Conservation (phyloP, 192 early-diverging fungal genomes). For the Coemansia sp. region DNA sequence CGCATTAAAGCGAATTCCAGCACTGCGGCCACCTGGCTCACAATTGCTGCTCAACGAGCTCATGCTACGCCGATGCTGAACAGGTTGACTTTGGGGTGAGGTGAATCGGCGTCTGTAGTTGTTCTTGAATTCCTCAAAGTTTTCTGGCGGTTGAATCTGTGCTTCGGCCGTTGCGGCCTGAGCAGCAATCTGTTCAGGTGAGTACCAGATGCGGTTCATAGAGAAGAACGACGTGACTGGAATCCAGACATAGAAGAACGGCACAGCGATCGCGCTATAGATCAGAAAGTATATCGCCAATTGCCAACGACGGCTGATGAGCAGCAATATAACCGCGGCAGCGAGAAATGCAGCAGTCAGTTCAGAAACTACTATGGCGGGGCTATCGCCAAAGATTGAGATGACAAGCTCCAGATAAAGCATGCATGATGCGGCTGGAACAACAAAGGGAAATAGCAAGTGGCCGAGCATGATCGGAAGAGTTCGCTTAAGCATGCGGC, state of each 20-base stretch:
- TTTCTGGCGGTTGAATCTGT: slow-evolving; percentile 30
- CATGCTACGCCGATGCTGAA: slow-evolving; percentile 4
- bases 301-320: slow-evolving; percentile 21
- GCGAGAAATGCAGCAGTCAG: slow-evolving; percentile 46
- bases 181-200: slow-evolving; percentile 35
- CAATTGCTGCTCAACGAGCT: slow-evolving; percentile 22
- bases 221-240: slow-evolving; percentile 46
- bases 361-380: slow-evolving; percentile 50
- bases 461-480: slow-evolving; percentile 38
- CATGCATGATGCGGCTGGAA: slow-evolving; percentile 50
- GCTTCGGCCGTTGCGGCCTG: slow-evolving; percentile 25
- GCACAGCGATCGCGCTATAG: slow-evolving; percentile 44
- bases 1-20: not conserved
- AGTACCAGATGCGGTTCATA: slow-evolving; percentile 52
- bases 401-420: slow-evolving; percentile 53
- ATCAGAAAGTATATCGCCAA: slow-evolving; percentile 44
- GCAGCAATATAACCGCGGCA: slow-evolving; percentile 27
- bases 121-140: slow-evolving; percentile 42
- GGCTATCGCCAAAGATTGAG: slow-evolving; percentile 48
- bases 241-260: slow-evolving; percentile 50
- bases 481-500: slow-evolving; percentile 30
- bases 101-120: slow-evolving; percentile 34
- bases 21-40: not conserved
- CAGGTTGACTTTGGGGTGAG: not conserved
- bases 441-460: slow-evolving; percentile 37